Base-by-base conservation (phyloP, 164 flowering plant genomes). In the Tetracentron sinense region DNA sequence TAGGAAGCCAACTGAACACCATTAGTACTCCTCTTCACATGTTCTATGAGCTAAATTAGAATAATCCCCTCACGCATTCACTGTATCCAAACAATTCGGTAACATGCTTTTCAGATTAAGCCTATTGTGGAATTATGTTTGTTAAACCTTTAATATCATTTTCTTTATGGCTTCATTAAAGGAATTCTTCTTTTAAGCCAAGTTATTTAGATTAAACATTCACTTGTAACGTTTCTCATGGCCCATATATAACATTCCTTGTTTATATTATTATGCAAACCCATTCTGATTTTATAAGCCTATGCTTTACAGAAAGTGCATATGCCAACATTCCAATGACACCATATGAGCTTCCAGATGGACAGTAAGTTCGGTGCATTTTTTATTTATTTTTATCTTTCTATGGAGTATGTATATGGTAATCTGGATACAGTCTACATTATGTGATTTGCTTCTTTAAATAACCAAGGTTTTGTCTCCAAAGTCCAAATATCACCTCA, bases 281-380 rank as follows among this genome's bases (percentile, higher is more conserved):
- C 42, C 22, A 28, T 58, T 57, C 29, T 14, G 59, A 42, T 52
- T 33, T 15, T 10, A 10, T 29, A 33, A 28, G 12, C 38, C 22
- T 22, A 22, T 38, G 42, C 31, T 62, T 58, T 68, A 46, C 95
- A 94, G 98, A 90, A 55, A 81, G 61, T 72, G 78, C 86, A 29
- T 94, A 94, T 77, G 82, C 97, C 73, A 94, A 94, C 72, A 89
- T 94, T 68, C 98, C 98, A 25, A 94, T 78, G 86, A 89, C 97
- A 7, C 70, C 98, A 21, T 94, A 94, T 75, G 98, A 94, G 81
- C 96, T 94, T 72, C 98, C 98, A 65, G 98, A 94, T 84, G 98
- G 98, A 77, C 98, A 94, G 98, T 94, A 77, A 83, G 98, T 79
- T 62, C 30, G 57, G 56, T 25, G 15, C 29, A 65, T 17, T 58